A percentile compares a stretch with the other conserved stretches of the same genome.
Evolutionary conservation across 2,329 filamentous ascomycete species (phyloP).

Genomic region (Aureobasidium sp.): DNA sequence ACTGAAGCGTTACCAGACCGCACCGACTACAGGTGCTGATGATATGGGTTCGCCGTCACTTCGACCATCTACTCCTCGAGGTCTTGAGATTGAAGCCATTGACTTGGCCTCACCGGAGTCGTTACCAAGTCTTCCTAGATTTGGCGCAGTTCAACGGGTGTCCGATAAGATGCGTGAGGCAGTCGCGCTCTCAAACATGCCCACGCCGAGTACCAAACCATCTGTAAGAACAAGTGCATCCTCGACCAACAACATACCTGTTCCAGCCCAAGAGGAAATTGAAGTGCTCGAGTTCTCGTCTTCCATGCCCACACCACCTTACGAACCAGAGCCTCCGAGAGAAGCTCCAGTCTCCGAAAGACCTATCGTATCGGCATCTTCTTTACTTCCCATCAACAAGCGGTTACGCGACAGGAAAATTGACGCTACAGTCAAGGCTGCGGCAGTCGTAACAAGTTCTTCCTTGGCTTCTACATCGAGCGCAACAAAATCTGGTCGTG

Average conservation of each 20-base stretch:
- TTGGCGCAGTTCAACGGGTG: not conserved
- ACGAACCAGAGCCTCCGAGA: not conserved
- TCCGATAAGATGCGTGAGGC: not conserved
- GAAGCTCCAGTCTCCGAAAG: not conserved
- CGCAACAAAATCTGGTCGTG: not conserved
- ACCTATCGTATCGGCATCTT: not conserved
- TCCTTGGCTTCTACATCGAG: not conserved
- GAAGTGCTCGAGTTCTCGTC: not conserved
- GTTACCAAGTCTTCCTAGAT: not conserved
- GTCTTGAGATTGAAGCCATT: conserved; percentile 15
- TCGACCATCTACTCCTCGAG: conserved; percentile 5
- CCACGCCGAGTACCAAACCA: not conserved
- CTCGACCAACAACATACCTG: not conserved
- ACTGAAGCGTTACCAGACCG: conserved; percentile 23
- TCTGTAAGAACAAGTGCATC: not conserved
- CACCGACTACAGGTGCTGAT: conserved; percentile 16
- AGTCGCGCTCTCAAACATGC: not conserved
- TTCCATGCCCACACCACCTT: conserved; percentile 7
- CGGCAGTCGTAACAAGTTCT: not conserved
- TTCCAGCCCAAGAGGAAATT: not conserved
- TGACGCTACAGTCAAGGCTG: not conserved
- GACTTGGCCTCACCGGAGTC: conserved; percentile 16
- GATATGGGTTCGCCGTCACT: conserved; percentile 11
- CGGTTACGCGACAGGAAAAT: not conserved
- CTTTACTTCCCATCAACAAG: not conserved